A percentile compares a stretch with the other conserved stretches of the same genome.
phyloP scores from a whole-genome alignment of 306 rosid genomes.

The Fragaria nilgerrensis region DNA sequence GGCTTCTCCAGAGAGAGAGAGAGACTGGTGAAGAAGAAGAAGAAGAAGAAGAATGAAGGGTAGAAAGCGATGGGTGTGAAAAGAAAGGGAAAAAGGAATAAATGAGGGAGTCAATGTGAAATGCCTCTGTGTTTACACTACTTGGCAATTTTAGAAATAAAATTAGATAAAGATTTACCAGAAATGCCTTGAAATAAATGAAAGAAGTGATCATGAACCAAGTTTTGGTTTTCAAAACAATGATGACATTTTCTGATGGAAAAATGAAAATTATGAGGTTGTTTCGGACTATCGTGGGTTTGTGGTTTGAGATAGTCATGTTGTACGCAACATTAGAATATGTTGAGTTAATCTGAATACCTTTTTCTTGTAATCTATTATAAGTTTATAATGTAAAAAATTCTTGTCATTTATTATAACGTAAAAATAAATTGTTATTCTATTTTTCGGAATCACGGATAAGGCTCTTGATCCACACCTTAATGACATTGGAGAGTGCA shows the following conservation, averaged over 20 bases:
- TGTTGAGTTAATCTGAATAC: not conserved
- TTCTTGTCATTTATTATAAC: too few species aligned
- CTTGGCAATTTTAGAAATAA: not conserved
- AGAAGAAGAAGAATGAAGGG: too few species aligned
- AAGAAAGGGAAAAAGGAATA: not conserved
- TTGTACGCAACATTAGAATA: too few species aligned
- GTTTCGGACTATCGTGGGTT: not conserved
- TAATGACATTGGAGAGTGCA: too few species aligned
- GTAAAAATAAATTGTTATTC: too few species aligned
- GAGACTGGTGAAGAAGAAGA: not conserved
- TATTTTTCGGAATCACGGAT: too few species aligned
- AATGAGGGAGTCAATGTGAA: not conserved
- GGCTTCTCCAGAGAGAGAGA: not conserved
- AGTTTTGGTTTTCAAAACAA: not conserved
- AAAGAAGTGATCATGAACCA: not conserved
- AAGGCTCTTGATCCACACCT: too few species aligned
- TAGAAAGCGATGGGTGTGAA: conserved; percentile 31
- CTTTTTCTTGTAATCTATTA: too few species aligned
- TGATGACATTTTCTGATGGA: not conserved
- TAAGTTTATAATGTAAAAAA: too few species aligned
- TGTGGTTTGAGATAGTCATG: not conserved
- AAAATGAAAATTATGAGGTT: not conserved
- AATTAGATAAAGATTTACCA: not conserved
- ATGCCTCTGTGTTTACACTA: not conserved
- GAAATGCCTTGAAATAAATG: not conserved